Evolutionary conservation across 2,329 filamentous ascomycete species (phyloP).

Genomic region (Sodiomyces alkalinus): DNA sequence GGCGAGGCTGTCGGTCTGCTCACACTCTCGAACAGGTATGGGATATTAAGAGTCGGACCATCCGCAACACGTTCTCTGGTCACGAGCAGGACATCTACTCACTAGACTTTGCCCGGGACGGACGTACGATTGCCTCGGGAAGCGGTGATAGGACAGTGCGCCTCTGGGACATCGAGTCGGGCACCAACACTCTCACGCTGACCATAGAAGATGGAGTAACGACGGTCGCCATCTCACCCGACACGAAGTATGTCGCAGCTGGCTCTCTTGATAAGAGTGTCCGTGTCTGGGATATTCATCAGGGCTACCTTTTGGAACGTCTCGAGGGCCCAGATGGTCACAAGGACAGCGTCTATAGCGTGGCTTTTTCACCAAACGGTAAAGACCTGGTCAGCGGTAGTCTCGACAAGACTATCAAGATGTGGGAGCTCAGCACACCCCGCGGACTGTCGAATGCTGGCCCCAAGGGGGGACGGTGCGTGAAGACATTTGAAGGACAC

Average conservation of each 20-base stretch:
- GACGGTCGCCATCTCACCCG: constrained; percentile 91
- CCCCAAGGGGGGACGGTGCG: constrained; percentile 78
- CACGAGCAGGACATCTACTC: constrained; percentile 99
- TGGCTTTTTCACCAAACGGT: constrained; percentile 88
- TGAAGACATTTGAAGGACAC: constrained; percentile 95
- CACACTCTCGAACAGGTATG: constrained; percentile 53
- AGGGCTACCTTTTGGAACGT: constrained; percentile 75
- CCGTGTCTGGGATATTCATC: constrained; percentile 85
- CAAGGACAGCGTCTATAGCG: constrained; percentile 92
- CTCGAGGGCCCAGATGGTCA: constrained; percentile 88
- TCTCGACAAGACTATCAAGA: constrained; percentile 97
- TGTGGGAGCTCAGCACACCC: constrained; percentile 82
- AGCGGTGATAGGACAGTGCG: constrained; percentile 90
- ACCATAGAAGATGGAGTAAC: constrained; percentile 95
- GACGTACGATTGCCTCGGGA: constrained; percentile 86
- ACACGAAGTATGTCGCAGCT: constrained; percentile 85
- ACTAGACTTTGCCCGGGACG: constrained; percentile 85
- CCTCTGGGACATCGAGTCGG: constrained; percentile 87
- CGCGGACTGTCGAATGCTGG: constrained; percentile 51
- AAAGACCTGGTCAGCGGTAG: constrained; percentile 88
- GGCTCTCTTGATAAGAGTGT: constrained; percentile 97
- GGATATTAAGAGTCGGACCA: constrained; percentile 74
- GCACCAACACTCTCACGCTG: constrained; percentile 67
- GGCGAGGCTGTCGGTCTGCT: no score
- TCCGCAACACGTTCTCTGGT: constrained; percentile 86